phyloP scores from a whole-genome alignment of 1,284 basidiomycete genomes.

The Rhodotorula sp. region DNA sequence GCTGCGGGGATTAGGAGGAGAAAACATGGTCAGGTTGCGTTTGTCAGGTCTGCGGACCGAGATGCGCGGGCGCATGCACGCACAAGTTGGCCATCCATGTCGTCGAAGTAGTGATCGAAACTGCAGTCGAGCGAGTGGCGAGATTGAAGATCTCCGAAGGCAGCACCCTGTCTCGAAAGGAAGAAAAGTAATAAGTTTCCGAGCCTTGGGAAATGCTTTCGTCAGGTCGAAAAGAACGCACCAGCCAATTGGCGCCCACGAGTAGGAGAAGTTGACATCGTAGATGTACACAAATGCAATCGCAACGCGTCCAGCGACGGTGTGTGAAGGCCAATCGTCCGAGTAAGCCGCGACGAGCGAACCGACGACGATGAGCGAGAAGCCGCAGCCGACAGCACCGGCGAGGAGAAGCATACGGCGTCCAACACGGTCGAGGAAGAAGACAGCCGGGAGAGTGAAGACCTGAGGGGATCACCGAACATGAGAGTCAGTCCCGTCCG shows the following conservation, averaged over 20 bases:
- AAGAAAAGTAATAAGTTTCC: too few relatives aligned
- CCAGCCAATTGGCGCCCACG: constrained; percentile 31
- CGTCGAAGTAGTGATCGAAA: constrained; percentile 34
- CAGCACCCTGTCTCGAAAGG: too few relatives aligned
- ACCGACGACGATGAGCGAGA: constrained; percentile 2
- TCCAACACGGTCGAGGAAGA: constrained; percentile 35
- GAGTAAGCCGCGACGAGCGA: background rate
- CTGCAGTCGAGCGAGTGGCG: constrained; percentile 27
- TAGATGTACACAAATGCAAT: constrained; percentile 1
- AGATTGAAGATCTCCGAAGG: constrained; percentile 40
- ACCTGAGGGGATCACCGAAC: background rate
- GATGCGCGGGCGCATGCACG: background rate
- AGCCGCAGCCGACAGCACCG: constrained; percentile 21
- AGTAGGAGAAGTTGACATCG: constrained; percentile 10
- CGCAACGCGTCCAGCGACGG: background rate
- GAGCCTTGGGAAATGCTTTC: too few relatives aligned
- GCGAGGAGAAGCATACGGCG: constrained; percentile 42
- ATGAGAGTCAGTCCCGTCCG: too few relatives aligned
- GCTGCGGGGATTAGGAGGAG: background rate
- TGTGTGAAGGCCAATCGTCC: background rate
- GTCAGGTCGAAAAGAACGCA: too few relatives aligned
- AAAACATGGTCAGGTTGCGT: background rate
- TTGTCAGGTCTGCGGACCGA: too few relatives aligned
- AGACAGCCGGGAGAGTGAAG: constrained; percentile 40
- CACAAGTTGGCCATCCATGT: constrained; percentile 41